A percentile compares a stretch with the other conserved stretches of the same genome.
These are phyloP conservation scores for Tarenaya hassleriana DNA, from an alignment of 345 rosid species.

Conservation along the genomic window DNA sequence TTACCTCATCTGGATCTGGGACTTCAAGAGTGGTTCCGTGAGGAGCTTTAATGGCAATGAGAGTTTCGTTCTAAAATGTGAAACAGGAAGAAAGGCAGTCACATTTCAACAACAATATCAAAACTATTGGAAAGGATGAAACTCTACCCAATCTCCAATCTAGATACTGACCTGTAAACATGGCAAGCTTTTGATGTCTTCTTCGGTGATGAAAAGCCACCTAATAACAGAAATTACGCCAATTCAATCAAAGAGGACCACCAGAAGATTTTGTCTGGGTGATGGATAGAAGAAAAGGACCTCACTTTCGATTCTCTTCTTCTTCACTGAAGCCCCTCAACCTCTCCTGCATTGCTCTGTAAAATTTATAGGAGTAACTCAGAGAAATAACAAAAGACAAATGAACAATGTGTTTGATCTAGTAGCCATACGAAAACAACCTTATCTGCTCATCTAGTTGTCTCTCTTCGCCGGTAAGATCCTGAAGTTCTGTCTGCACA, in stretches of 20 bases:
- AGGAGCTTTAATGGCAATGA: slow-evolving; percentile 96
- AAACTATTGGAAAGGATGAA: slow-evolving; percentile 5
- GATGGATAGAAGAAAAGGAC: not conserved
- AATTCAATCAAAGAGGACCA: slow-evolving; percentile 8
- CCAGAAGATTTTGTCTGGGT: not conserved
- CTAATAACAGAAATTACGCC: slow-evolving; percentile 34
- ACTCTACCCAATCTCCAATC: no score
- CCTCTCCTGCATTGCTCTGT: slow-evolving; percentile 78
- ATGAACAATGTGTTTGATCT: slow-evolving; percentile 18
- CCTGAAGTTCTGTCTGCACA: slow-evolving; percentile 69
- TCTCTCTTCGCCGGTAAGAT: slow-evolving; percentile 60
- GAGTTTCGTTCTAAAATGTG: slow-evolving; percentile 70
- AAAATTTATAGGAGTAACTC: slow-evolving; percentile 26
- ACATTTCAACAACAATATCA: slow-evolving; percentile 12
- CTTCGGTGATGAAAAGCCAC: slow-evolving; percentile 90
- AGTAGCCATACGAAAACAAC: slow-evolving; percentile 27
- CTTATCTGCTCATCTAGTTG: slow-evolving; percentile 75
- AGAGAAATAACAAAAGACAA: slow-evolving; percentile 13
- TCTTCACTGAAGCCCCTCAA: slow-evolving; percentile 72
- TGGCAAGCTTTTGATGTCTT: slow-evolving; percentile 74
- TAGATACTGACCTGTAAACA: slow-evolving; percentile 56
- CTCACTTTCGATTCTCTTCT: slow-evolving; percentile 69
- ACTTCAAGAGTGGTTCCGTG: slow-evolving; percentile 97
- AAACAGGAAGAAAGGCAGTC: slow-evolving; percentile 16
- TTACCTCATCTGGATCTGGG: slow-evolving; percentile 91